Evolutionary conservation across 2,329 filamentous ascomycete genomes (phyloP).

Genomic region (Penicillium sp.): DNA sequence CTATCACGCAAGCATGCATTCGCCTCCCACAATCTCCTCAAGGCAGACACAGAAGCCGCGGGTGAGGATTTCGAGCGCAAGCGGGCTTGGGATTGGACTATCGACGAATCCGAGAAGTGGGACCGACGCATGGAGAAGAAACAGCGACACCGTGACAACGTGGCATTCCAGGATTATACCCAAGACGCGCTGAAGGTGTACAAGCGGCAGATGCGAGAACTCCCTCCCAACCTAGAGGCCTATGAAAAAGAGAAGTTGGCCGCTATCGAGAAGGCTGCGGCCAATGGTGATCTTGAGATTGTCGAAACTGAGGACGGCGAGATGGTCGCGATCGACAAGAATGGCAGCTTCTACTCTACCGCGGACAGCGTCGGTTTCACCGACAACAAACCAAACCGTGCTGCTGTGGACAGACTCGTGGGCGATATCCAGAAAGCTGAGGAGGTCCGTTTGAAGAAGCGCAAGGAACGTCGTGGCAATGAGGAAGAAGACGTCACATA

Average conservation of each 20-base stretch:
- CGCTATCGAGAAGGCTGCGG: conserved; percentile 79
- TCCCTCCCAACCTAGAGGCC: conserved; percentile 73
- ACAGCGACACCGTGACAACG: conserved; percentile 74
- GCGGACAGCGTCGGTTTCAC: conserved; percentile 78
- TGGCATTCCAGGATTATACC: conserved; percentile 84
- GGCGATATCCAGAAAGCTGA: conserved; percentile 84
- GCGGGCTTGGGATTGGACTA: conserved; percentile 97
- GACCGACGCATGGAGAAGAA: conserved; percentile 88
- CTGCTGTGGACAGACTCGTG: conserved; percentile 83
- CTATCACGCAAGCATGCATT: conserved; percentile 84
- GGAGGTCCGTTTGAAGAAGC: conserved; percentile 79
- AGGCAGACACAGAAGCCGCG: conserved; percentile 79
- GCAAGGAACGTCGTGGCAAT: conserved; percentile 75
- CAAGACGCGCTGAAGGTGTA: conserved; percentile 90
- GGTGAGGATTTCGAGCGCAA: conserved; percentile 97
- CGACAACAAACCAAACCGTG: conserved; percentile 82
- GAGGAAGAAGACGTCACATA: conserved; percentile 93
- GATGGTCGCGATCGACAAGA: conserved; percentile 87
- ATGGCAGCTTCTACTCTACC: conserved; percentile 87
- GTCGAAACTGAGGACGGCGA: conserved; percentile 95
- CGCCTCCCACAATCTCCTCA: conserved; percentile 87
- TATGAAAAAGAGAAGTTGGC: conserved; percentile 85
- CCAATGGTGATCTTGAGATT: conserved; percentile 81
- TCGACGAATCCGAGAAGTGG: conserved; percentile 92
- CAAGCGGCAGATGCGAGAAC: conserved; percentile 79